These are phyloP conservation scores for Punctularia strigosozonata DNA, from an alignment of 768 basidiomycete genomes.

Conservation along the genomic window DNA sequence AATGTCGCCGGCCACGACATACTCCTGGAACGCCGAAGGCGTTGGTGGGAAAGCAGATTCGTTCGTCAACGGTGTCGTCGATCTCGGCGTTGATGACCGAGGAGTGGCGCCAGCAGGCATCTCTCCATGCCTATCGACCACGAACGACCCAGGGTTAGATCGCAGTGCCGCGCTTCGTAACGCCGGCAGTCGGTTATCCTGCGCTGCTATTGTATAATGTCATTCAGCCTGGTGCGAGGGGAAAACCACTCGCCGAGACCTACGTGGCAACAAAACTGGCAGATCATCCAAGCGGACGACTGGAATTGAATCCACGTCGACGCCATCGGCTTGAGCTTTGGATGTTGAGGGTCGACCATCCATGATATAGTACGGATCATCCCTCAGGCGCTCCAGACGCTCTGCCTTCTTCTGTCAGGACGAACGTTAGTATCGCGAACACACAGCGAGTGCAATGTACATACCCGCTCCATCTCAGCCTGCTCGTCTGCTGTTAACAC, in stretches of 20 bases:
- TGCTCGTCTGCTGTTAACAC: constrained; percentile 47
- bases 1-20: constrained; percentile 43
- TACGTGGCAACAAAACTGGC: constrained; percentile 30
- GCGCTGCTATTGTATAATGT: neutral
- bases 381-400: constrained; percentile 60
- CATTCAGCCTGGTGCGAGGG: neutral
- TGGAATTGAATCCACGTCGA: constrained; percentile 91
- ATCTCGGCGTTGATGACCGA: constrained; percentile 3
- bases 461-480: constrained; percentile 51
- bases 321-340: constrained; percentile 22
- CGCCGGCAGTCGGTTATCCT: constrained; percentile 29
- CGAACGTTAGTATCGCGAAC: neutral
- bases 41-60: constrained; percentile 16
- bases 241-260: constrained; percentile 1
- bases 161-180: constrained; percentile 29
- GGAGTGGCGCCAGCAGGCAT: constrained; percentile 58
- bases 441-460: constrained; percentile 9
- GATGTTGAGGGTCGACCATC: constrained; percentile 39
- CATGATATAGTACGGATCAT: constrained; percentile 88
- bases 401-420: constrained; percentile 56
- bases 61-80: constrained; percentile 10
- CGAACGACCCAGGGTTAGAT: constrained; percentile 34
- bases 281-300: constrained; percentile 75
- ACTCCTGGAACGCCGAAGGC: constrained; percentile 35
- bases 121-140: constrained; percentile 72